Conservation (phyloP, 805 yeast genomes). For the Isabelozyma rhagii region DNA sequence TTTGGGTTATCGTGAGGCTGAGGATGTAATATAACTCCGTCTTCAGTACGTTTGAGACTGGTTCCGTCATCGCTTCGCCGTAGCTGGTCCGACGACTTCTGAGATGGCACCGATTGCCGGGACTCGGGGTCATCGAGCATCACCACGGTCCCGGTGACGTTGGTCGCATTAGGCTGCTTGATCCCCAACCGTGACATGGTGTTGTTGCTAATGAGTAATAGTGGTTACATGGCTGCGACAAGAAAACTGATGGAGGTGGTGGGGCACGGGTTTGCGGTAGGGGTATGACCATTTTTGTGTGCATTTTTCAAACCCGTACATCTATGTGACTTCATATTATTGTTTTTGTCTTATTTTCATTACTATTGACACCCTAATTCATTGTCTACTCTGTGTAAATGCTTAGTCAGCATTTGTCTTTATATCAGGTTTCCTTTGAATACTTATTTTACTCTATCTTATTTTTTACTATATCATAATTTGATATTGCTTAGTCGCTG, state of each 20-base stretch:
- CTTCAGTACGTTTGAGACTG: slow-evolving; percentile 39
- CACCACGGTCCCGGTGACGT: slow-evolving; percentile 49
- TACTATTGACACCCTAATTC: too few species aligned
- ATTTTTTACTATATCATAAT: too few species aligned
- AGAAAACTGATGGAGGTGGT: too few species aligned
- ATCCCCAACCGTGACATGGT: slow-evolving; percentile 27
- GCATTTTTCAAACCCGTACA: too few species aligned
- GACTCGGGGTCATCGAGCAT: slow-evolving; percentile 29
- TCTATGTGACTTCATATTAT: too few species aligned
- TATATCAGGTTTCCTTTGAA: too few species aligned
- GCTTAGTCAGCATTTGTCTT: too few species aligned
- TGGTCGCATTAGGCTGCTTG: slow-evolving; percentile 34
- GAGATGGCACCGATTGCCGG: slow-evolving; percentile 6
- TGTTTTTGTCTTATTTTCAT: too few species aligned
- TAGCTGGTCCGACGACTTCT: background rate
- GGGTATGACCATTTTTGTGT: background rate
- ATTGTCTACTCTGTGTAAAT: too few species aligned
- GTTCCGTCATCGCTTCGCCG: slow-evolving; percentile 9
- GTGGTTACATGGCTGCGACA: background rate
- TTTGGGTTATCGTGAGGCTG: slow-evolving; percentile 64
- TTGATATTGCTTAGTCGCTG: too few species aligned
- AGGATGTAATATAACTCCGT: slow-evolving; percentile 53
- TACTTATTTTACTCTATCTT: too few species aligned
- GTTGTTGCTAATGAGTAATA: background rate
- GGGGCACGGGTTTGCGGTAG: background rate